Evolutionary conservation across 768 basidiomycete species (phyloP).

Genomic region (Pisolithus albus): DNA sequence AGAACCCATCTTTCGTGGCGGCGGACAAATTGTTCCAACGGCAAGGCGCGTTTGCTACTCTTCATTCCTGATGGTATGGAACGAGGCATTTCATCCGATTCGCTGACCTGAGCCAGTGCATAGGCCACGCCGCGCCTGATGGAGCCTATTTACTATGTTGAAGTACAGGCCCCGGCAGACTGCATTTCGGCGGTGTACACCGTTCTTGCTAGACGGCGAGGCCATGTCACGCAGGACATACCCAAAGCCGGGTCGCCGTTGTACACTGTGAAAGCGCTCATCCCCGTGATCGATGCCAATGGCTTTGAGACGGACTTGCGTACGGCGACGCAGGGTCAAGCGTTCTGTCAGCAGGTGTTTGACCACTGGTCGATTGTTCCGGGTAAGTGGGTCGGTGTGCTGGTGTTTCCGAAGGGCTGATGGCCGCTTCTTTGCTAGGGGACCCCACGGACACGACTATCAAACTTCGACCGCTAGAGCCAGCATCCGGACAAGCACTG

Average conservation of each 20-base stretch:
- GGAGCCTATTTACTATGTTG: constrained; percentile 98
- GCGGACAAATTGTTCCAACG: constrained; percentile 97
- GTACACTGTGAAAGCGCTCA: constrained; percentile 96
- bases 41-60: constrained; percentile 99
- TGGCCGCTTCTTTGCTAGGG: constrained; percentile 39
- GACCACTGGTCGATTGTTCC: constrained; percentile 99
- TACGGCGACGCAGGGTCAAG: constrained; percentile 97
- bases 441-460: constrained; percentile 98
- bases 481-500: constrained; percentile 91
- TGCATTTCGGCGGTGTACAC: constrained; percentile 99
- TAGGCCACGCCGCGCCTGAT: constrained; percentile 92
- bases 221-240: constrained; percentile 98
- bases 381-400: constrained; percentile 42
- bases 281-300: constrained; percentile 97
- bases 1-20: constrained; percentile 96
- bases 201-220: constrained; percentile 94
- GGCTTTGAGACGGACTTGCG: constrained; percentile 98
- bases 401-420: neutral
- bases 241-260: constrained; percentile 97
- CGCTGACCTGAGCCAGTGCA: neutral
- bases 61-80: constrained; percentile 90
- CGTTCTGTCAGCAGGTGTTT: constrained; percentile 96
- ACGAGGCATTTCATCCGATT: constrained; percentile 1
- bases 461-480: constrained; percentile 92
- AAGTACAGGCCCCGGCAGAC: constrained; percentile 98